Conservation (phyloP, 306 rosid species). For the Quercus dentata region DNA sequence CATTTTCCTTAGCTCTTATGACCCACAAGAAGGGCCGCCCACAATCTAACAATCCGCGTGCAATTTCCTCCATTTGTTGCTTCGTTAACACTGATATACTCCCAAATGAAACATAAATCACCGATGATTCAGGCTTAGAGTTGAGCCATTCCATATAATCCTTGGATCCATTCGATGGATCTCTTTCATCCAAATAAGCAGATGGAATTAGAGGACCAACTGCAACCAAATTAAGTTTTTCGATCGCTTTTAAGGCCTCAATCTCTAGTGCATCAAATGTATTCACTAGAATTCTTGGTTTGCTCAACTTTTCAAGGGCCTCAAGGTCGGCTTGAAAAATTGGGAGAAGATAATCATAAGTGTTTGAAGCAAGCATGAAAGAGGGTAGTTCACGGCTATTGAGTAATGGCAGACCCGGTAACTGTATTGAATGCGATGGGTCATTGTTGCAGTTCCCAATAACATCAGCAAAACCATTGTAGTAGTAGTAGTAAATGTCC, state of each 20-base stretch:
- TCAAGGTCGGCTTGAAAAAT: conserved; percentile 19
- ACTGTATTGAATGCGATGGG: background rate
- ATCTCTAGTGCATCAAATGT: conserved; percentile 40
- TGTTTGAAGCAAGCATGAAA: background rate
- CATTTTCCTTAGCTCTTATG: background rate
- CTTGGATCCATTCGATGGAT: too few relatives aligned
- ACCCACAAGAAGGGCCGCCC: conserved; percentile 23
- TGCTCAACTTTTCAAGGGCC: conserved; percentile 10
- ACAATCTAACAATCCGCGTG: background rate
- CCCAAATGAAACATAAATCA: conserved; percentile 16
- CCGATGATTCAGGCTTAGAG: too few relatives aligned
- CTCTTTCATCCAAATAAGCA: too few relatives aligned
- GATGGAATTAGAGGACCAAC: too few relatives aligned
- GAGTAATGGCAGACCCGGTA: conserved; percentile 33
- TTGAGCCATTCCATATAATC: too few relatives aligned
- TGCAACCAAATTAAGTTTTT: background rate
- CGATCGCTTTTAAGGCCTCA: conserved; percentile 23
- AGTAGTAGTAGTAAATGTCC: conserved; percentile 36
- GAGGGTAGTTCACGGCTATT: conserved; percentile 26
- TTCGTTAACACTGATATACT: background rate
- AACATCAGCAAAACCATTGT: conserved; percentile 13
- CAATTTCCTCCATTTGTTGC: conserved; percentile 13
- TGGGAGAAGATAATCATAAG: conserved; percentile 18
- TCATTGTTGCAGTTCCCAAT: background rate
- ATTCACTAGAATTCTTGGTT: conserved; percentile 33